Base-by-base conservation (phyloP, 352 stramenopile genomes). In the Aphanomyces stellatus region DNA sequence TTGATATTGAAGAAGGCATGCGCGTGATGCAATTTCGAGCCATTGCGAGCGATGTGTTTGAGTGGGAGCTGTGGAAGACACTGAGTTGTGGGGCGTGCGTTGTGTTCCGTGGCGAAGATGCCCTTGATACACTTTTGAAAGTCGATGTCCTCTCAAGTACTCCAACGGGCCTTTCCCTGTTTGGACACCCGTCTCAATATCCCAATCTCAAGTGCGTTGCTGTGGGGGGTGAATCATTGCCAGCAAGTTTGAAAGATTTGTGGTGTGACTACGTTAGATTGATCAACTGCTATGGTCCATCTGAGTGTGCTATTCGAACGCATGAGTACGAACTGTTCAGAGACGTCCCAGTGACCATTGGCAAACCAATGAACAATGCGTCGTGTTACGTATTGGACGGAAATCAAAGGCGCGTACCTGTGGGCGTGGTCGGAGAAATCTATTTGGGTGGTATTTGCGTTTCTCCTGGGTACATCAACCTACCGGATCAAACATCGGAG, bases 381-480 rank as follows among this genome's bases (percentile, higher is more conserved):
- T n/a, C n/a, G n/a, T 80, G 76, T 0, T 91, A 87, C 53, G 80
- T 94, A 34, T 74, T 95, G 13, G 85, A 95, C 70, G 84, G 93
- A n/a, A 55, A 74, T 46, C 81, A 88, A 63, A 76, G 81, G 48
- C 73, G 76, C 2, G 76, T 91, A 15, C 78, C 81, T 0, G 66
- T 88, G 2, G 83, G 86, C 35, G 82, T 93, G 2, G 75, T 81
- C 13, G 86, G 88, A 10, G 83, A 92, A 46, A 71, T 96, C 1
- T 96, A 89, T 68, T 91, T 96, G 55, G 88, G 85, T 3, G 88
- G 88, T 19, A 78, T 79, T 3, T 93, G 88, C 56, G 71, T 96
- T 22, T 85, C 87, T 27, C 81, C 88, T 22, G 87, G 87, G n/a
- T 96, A 96, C 65, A 72, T 93, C 15, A 90, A 90, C 60, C 76